A percentile compares a stretch with the other conserved stretches of the same genome.
These are phyloP conservation scores for Paramecium caudatum DNA, from an alignment of 73 alveolate species.

Conservation along the genomic window DNA sequence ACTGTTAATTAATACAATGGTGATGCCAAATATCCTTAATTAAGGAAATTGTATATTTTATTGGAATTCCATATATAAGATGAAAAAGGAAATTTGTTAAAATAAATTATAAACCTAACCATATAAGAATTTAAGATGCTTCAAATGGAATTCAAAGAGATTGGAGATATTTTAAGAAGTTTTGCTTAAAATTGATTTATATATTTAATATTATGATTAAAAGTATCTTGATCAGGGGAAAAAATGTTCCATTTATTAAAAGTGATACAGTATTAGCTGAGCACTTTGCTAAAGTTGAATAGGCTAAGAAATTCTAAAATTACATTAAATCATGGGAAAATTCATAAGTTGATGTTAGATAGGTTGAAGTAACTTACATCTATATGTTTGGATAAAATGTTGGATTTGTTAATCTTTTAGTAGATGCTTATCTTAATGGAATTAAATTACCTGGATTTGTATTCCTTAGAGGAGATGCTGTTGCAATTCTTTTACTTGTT, in stretches of 20 bases:
- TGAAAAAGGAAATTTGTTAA: slow-evolving; percentile 30
- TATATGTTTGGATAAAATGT: slow-evolving; percentile 74
- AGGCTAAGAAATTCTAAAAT: slow-evolving; percentile 60
- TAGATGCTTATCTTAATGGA: slow-evolving; percentile 66
- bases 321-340: slow-evolving; percentile 36
- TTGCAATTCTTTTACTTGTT: slow-evolving; percentile 60
- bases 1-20: slow-evolving; percentile 55
- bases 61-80: slow-evolving; percentile 60
- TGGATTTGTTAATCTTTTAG: slow-evolving; percentile 67
- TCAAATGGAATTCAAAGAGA: slow-evolving; percentile 34
- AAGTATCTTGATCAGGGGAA: not conserved
- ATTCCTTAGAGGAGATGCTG: slow-evolving; percentile 76
- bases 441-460: slow-evolving; percentile 70
- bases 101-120: slow-evolving; percentile 13
- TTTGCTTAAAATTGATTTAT: not conserved
- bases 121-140: slow-evolving; percentile 40
- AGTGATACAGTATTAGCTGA: slow-evolving; percentile 51
- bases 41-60: slow-evolving; percentile 37
- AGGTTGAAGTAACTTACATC: slow-evolving; percentile 41
- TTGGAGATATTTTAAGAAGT: slow-evolving; percentile 54
- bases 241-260: slow-evolving; percentile 40
- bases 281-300: slow-evolving; percentile 18
- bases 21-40: slow-evolving; percentile 57
- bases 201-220: too few species aligned
- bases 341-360: slow-evolving; percentile 3